phyloP scores from a whole-genome alignment of 75 land plant genomes.

The Picea glauca region DNA sequence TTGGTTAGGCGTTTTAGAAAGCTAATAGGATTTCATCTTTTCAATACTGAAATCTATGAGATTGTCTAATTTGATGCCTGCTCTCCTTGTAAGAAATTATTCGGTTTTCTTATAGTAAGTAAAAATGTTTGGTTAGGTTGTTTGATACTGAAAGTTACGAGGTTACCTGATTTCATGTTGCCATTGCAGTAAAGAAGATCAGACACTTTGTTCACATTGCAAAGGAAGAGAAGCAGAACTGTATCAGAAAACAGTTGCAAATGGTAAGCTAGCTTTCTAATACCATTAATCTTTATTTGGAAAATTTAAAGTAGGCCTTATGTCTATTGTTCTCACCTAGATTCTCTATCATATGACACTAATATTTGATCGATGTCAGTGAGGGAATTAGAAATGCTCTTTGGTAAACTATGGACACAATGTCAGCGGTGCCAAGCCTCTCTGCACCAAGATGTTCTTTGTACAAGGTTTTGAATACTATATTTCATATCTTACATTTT shows the following conservation, averaged over 20 bases:
- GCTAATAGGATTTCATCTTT: neutral
- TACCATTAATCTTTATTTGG: neutral
- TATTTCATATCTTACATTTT: neutral
- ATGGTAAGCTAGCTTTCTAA: constrained; percentile 43
- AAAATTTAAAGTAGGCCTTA: neutral
- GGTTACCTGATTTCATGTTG: neutral
- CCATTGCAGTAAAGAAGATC: constrained; percentile 54
- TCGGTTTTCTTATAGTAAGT: too few relatives aligned
- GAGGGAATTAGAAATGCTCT: constrained; percentile 79
- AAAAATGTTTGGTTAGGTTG: too few relatives aligned
- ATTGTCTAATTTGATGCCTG: neutral
- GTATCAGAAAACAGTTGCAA: constrained; percentile 81
- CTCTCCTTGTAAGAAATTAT: neutral
- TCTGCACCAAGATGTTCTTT: constrained; percentile 96
- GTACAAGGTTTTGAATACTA: constrained; percentile 66
- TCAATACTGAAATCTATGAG: neutral
- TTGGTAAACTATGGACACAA: constrained; percentile 97
- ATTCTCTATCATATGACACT: neutral
- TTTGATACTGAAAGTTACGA: neutral
- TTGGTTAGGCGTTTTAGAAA: neutral
- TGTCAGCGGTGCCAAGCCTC: constrained; percentile 99
- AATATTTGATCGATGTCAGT: constrained; percentile 36
- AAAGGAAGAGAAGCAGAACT: constrained; percentile 97
- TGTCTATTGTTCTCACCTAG: neutral
- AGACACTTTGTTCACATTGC: constrained; percentile 86